Conservation (phyloP, 2,329 filamentous ascomycete genomes). For the Claviceps pusilla region DNA sequence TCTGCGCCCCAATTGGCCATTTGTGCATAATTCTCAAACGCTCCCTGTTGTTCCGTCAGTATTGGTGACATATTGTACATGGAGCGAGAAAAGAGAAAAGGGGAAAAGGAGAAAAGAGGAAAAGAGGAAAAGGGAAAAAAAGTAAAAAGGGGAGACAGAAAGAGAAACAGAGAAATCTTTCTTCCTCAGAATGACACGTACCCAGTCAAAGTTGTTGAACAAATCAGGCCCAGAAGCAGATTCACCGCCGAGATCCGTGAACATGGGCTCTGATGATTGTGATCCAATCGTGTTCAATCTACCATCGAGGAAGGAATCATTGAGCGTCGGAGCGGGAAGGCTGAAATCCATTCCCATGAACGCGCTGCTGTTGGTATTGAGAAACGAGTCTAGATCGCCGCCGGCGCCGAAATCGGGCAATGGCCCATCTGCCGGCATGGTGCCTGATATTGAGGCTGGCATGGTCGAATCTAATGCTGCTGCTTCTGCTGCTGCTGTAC, state of each 20-base stretch:
- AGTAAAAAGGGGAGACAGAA: no score
- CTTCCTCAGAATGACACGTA: slow-evolving; percentile 18
- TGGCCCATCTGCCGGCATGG: slow-evolving; percentile 14
- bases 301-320: slow-evolving; percentile 18
- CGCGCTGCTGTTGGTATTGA: slow-evolving; percentile 23
- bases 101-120: no score
- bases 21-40: slow-evolving; percentile 43
- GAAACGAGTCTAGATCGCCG: slow-evolving; percentile 14
- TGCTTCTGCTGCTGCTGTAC: slow-evolving; percentile 16
- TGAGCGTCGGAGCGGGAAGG: slow-evolving; percentile 16
- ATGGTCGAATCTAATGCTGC: slow-evolving; percentile 20
- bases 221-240: slow-evolving; percentile 25
- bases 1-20: slow-evolving; percentile 36
- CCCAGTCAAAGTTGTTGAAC: slow-evolving; percentile 42
- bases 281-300: slow-evolving; percentile 12
- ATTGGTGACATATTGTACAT: not conserved
- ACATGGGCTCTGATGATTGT: slow-evolving; percentile 37
- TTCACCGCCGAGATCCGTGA: slow-evolving; percentile 26
- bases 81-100: not conserved
- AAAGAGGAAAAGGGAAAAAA: no score
- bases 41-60: slow-evolving; percentile 23
- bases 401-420: slow-evolving; percentile 13
- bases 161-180: no score
- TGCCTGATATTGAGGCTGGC: slow-evolving; percentile 6
- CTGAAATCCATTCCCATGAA: slow-evolving; percentile 32